Conservation (phyloP, 345 rosid species). For the Heritiera fomes region DNA sequence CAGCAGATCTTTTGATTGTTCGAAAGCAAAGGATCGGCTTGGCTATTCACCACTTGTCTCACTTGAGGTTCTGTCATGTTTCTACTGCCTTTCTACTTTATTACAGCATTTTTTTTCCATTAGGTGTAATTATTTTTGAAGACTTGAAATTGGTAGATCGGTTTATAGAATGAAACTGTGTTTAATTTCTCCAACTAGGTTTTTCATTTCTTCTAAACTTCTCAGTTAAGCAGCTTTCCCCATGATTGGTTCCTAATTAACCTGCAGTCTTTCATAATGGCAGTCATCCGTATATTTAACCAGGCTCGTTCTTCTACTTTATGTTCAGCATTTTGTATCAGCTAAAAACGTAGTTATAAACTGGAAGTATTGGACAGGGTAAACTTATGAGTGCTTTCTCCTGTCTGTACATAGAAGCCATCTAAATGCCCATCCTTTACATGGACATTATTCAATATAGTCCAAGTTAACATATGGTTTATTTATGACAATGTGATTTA, state of each 20-base stretch:
- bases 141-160: not conserved
- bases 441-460: not conserved
- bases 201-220: conserved; percentile 8
- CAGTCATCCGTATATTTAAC: not conserved
- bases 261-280: not conserved
- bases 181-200: conserved; percentile 9
- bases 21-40: conserved; percentile 80
- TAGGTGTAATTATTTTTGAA: conserved; percentile 1
- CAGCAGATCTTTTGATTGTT: conserved; percentile 69
- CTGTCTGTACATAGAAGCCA: not conserved
- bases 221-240: conserved; percentile 2
- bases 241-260: not conserved
- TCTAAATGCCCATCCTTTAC: not conserved
- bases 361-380: not conserved
- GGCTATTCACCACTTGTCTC: conserved; percentile 77
- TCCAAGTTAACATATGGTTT: not conserved
- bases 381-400: conserved; percentile 11
- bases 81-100: conserved; percentile 14
- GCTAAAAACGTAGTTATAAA: not conserved
- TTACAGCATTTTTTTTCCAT: not conserved
- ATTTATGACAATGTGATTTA: conserved; percentile 19
- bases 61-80: conserved; percentile 66
- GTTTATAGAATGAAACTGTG: conserved; percentile 5
- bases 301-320: not conserved
- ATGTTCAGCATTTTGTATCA: not conserved